Conservation (phyloP, 2,329 filamentous ascomycete genomes). For the Arachnomyces sp. region DNA sequence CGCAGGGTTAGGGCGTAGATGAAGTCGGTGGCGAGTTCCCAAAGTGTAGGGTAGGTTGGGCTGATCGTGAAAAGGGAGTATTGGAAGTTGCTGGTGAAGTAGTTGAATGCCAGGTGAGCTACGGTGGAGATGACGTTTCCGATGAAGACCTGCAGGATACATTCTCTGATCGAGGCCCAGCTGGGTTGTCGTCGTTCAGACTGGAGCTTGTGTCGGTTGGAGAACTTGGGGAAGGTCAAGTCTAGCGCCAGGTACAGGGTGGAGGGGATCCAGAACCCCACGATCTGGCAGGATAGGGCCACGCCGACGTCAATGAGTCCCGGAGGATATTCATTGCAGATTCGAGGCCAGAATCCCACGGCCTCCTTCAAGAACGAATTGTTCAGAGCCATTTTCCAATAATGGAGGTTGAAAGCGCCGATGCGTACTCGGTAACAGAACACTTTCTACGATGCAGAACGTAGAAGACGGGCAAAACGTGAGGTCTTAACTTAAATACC, state of each 20-base stretch:
- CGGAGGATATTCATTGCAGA: conserved; percentile 10
- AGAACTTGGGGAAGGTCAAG: conserved; percentile 11
- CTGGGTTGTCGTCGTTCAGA: conserved; percentile 12
- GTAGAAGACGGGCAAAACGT: too few species aligned
- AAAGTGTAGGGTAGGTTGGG: conserved; percentile 26
- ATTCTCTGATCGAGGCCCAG: conserved; percentile 9
- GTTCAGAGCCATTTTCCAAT: too few species aligned
- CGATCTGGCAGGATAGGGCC: conserved; percentile 38
- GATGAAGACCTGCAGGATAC: conserved; percentile 29
- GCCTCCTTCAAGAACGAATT: too few species aligned
- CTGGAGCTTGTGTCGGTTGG: conserved; percentile 14
- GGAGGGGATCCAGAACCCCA: conserved; percentile 13
- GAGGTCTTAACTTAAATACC: too few species aligned
- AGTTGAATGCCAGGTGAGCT: conserved; percentile 23
- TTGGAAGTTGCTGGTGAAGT: conserved; percentile 9
- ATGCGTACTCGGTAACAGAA: too few species aligned
- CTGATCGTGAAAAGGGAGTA: conserved; percentile 33
- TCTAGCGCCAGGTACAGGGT: conserved; percentile 12
- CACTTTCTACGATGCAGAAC: too few species aligned
- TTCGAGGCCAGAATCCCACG: conserved; percentile 1
- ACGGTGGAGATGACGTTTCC: conserved; percentile 40
- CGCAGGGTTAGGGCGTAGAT: conserved; percentile 35
- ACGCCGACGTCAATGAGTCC: conserved; percentile 23
- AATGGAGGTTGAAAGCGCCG: too few species aligned
- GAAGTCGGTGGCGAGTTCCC: conserved; percentile 36